Percentiles rank a stretch among this genome's conserved stretches.
These are phyloP conservation scores for Claviceps sp. DNA, from an alignment of 2,329 filamentous ascomycete genomes.

Conservation along the genomic window DNA sequence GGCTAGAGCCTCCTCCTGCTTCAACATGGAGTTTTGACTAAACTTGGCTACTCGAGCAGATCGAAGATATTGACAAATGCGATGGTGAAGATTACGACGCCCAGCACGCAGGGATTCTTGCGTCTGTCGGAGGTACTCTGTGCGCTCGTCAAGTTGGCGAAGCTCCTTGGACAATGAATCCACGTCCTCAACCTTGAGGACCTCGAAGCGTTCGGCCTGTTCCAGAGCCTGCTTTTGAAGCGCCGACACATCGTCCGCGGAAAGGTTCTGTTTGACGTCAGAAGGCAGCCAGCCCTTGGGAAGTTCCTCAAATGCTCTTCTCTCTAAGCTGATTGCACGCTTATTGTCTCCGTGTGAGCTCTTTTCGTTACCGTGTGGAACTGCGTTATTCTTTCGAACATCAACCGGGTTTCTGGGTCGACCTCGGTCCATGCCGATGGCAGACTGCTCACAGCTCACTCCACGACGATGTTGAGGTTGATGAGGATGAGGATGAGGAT, in stretches of 20 bases:
- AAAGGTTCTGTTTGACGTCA: conserved; percentile 37
- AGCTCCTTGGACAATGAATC: conserved; percentile 60
- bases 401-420: conserved; percentile 43
- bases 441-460: conserved; percentile 42
- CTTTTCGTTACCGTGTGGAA: conserved; percentile 25
- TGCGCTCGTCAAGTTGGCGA: conserved; percentile 61
- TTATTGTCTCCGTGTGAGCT: conserved; percentile 12
- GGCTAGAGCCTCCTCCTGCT: conserved; percentile 66
- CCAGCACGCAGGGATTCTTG: conserved; percentile 64
- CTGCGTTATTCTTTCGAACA: conserved; percentile 22
- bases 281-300: conserved; percentile 41
- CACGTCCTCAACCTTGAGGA: conserved; percentile 49
- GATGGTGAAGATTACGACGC: conserved; percentile 60
- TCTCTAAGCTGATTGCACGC: conserved; percentile 36
- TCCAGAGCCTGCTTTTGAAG: conserved; percentile 48
- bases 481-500: too few relatives aligned
- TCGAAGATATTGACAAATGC: conserved; percentile 66
- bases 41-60: conserved; percentile 58
- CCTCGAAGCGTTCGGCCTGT: conserved; percentile 50
- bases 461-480: conserved; percentile 11
- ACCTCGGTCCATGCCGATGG: conserved; percentile 44
- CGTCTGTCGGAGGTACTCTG: conserved; percentile 64
- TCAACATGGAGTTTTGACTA: conserved; percentile 60
- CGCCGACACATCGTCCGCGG: conserved; percentile 31
- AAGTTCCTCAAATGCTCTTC: conserved; percentile 45